Evolutionary conservation across 129 eudicot species (phyloP).

Genomic region (Scalesia atractyloides): DNA sequence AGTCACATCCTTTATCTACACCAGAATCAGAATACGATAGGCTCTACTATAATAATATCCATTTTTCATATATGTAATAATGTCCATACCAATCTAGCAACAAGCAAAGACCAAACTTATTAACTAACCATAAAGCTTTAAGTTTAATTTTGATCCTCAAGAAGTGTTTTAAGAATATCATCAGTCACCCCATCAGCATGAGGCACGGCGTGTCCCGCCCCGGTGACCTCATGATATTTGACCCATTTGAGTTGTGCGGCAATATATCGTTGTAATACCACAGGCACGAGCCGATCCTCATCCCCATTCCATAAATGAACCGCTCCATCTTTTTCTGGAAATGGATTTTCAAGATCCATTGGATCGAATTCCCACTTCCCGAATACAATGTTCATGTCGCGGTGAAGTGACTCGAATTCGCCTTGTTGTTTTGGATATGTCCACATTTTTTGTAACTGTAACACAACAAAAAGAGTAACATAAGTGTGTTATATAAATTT

Average conservation of each 20-base stretch:
- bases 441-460: conserved; percentile 29
- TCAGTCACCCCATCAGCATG: neutral
- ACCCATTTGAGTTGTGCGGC: conserved; percentile 58
- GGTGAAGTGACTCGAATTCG: conserved; percentile 60
- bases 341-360: conserved; percentile 51
- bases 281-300: conserved; percentile 58
- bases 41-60: no score
- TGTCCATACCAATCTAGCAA: no score
- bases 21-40: no score
- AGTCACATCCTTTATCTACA: no score
- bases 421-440: conserved; percentile 62
- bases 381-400: conserved; percentile 59
- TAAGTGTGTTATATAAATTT: no score
- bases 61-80: no score
- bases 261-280: conserved; percentile 56
- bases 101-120: no score
- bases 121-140: no score
- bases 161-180: neutral
- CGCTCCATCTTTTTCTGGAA: conserved; percentile 46
- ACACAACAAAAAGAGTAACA: neutral
- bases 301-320: conserved; percentile 80
- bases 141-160: no score
- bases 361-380: conserved; percentile 86
- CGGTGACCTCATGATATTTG: conserved; percentile 10
- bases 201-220: neutral